A percentile compares a stretch with the other conserved stretches of the same genome.
Evolutionary conservation across 2,329 filamentous ascomycete genomes (phyloP).

Genomic region (Penicillium paneum): DNA sequence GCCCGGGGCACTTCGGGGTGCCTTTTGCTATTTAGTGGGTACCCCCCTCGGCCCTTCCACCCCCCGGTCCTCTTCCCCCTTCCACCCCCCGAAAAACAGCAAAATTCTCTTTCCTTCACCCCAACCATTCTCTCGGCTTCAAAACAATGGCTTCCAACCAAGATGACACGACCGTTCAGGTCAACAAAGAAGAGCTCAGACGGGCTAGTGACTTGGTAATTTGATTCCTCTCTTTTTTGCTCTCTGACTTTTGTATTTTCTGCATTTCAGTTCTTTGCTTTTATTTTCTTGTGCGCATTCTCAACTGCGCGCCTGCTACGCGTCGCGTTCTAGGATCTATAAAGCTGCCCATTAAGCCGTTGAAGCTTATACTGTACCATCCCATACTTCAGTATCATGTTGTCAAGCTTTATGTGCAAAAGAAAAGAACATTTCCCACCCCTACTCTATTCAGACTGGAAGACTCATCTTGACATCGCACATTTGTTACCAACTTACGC

Average conservation of each 20-base stretch:
- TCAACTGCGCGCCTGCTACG: constrained; percentile 13
- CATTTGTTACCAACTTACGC: neutral
- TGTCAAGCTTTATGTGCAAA: neutral
- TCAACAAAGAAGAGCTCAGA: constrained; percentile 70
- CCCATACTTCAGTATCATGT: neutral
- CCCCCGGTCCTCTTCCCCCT: constrained; percentile 13
- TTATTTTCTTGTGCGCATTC: constrained; percentile 1
- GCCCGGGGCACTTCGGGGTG: constrained; percentile 4
- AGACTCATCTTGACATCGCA: neutral
- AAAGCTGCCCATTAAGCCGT: constrained; percentile 7
- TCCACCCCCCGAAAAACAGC: constrained; percentile 6
- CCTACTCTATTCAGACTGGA: neutral
- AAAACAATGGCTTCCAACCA: constrained; percentile 35
- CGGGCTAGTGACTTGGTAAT: constrained; percentile 76
- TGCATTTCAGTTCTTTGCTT: constrained; percentile 12
- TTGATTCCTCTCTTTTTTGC: constrained; percentile 35
- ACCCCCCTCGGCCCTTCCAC: constrained; percentile 11
- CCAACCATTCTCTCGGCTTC: constrained; percentile 30
- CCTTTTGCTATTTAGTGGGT: constrained; percentile 20
- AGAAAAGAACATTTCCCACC: neutral
- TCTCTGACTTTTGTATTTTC: constrained; percentile 9
- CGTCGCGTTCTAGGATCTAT: constrained; percentile 18
- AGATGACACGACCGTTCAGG: constrained; percentile 38
- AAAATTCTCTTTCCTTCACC: constrained; percentile 22
- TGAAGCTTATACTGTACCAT: constrained; percentile 2